phyloP scores from a whole-genome alignment of 139 green algal species.

The Picochlorum sp. region DNA sequence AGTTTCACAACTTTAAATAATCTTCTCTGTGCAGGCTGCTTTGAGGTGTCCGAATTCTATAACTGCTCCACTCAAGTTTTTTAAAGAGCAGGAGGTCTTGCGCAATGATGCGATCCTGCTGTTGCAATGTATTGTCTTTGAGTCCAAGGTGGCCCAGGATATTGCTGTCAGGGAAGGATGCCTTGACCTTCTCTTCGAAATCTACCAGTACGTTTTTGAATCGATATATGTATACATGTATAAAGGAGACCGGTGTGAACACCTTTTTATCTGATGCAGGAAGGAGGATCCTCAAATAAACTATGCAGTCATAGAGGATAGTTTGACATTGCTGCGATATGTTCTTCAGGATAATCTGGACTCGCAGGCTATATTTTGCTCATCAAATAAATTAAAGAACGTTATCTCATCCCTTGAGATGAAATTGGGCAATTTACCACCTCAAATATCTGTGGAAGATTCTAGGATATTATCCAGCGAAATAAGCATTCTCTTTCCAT shows the following conservation, averaged over 20 bases:
- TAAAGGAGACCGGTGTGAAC: neutral
- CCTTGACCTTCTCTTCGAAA: conserved; percentile 68
- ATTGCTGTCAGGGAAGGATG: conserved; percentile 85
- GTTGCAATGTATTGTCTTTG: conserved; percentile 56
- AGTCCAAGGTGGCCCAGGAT: conserved; percentile 68
- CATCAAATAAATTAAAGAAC: neutral
- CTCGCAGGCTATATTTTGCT: neutral
- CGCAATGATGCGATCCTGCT: conserved; percentile 77
- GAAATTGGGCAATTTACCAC: neutral
- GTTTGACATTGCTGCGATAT: neutral
- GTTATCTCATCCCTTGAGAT: neutral
- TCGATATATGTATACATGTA: neutral
- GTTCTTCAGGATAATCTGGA: neutral
- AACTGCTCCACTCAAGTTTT: conserved; percentile 57
- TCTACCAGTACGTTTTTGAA: neutral
- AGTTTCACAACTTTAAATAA: too few relatives aligned
- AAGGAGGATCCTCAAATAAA: neutral
- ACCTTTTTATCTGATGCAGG: neutral
- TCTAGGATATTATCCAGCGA: neutral
- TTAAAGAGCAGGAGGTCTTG: conserved; percentile 67
- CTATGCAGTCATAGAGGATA: neutral
- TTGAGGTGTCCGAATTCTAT: neutral
- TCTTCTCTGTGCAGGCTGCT: neutral
- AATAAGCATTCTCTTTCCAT: neutral
- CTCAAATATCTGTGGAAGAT: neutral